Base-by-base conservation (phyloP, 306 rosid genomes). In the Casuarina glauca region DNA sequence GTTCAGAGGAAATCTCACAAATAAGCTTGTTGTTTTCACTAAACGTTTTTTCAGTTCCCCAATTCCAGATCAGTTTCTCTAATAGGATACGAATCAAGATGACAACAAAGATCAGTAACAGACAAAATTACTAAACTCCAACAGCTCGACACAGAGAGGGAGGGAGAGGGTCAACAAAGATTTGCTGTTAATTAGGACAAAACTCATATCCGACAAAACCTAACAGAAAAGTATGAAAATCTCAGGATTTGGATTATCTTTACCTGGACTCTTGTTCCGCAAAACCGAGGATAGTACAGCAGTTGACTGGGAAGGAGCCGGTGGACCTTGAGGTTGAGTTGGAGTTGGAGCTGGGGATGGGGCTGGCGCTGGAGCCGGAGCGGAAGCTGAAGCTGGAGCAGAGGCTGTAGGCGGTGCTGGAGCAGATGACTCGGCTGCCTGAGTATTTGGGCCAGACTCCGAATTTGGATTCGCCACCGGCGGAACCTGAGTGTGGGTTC, bases 41-140 rank as follows among this genome's bases (percentile, higher is more conserved):
- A 73, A 81, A 78, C 70, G 77, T 69, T 81, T 75, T 78, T 86
- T 77, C 73, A 73, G 77, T 63, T 70, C 50, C n/a, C 63, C 46
- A 70, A 81, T 79, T 83, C 81, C 78, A 75, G 84, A 72, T 87
- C 79, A 73, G 79, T 58, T 82, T 75, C 49, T 60, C 75, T 76
- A 52, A 76, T n/a, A 36, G 53, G 69, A 82, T 36, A 36, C 64
- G 73, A n/a, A 79, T 35, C 71, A 77, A 84, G 73, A 75, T 55
- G 78, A 85, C 52, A 86, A 57, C 84, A 86, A 84, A 81, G 75
- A 63, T 70, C 83, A 76, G 81, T 69, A 87, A 76, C 94, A 82
- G 96, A 94, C 97, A 94, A 94, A 89, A 81, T 84, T 73, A 80
- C 90, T 80, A 89, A 16, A 81, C 88, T 88, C 91, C 92, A 88